Conservation (phyloP, 805 yeast genomes). For the Torulaspora delbrueckii region DNA sequence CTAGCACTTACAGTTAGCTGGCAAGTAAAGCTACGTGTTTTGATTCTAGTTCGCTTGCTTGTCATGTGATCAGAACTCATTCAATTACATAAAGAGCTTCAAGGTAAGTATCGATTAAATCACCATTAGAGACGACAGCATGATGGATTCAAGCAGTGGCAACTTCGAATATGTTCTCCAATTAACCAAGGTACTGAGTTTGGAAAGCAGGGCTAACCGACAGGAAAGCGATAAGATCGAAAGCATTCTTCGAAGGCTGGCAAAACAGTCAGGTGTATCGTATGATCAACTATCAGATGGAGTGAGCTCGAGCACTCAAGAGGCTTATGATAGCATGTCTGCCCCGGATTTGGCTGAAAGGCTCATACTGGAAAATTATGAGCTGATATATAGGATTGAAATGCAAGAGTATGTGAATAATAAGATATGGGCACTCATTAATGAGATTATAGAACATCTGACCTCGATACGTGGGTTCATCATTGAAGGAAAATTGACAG, state of each 20-base stretch:
- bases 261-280: constrained; percentile 29
- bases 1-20: too few species aligned
- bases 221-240: constrained; percentile 30
- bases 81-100: background rate
- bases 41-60: too few species aligned
- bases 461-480: constrained; percentile 29
- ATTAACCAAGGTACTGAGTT: constrained; percentile 22
- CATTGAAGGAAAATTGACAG: constrained; percentile 26
- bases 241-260: constrained; percentile 23
- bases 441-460: constrained; percentile 29
- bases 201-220: constrained; percentile 26
- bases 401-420: constrained; percentile 28
- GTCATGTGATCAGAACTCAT: too few species aligned
- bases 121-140: background rate
- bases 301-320: constrained; percentile 13
- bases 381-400: constrained; percentile 28
- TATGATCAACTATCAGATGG: constrained; percentile 22
- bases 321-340: constrained; percentile 10
- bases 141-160: constrained; percentile 22
- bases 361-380: constrained; percentile 27
- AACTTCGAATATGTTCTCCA: constrained; percentile 31
- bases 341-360: constrained; percentile 15
- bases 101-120: background rate
- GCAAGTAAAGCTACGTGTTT: too few species aligned
- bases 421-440: constrained; percentile 24